Evolutionary conservation across 306 rosid genomes (phyloP).

Genomic region (Corylus heterophylla): DNA sequence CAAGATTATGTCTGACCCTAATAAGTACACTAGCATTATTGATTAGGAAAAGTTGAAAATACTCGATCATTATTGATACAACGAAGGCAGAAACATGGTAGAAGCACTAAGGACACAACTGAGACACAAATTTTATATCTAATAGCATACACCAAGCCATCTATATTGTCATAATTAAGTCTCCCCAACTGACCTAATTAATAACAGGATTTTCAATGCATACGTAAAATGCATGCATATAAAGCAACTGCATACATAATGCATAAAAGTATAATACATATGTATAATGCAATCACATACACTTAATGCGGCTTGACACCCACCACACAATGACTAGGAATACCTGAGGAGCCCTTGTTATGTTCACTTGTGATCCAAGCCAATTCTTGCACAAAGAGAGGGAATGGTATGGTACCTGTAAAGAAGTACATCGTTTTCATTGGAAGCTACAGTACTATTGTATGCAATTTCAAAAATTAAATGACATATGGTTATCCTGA

Average conservation of each 20-base stretch:
- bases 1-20: not conserved
- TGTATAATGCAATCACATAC: not conserved
- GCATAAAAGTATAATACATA: not conserved
- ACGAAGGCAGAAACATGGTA: not conserved
- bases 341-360: constrained; percentile 98
- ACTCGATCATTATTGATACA: not conserved
- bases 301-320: not conserved
- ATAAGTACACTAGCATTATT: not conserved
- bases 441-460: constrained; percentile 15
- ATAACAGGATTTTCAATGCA: constrained; percentile 6
- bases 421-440: constrained; percentile 24
- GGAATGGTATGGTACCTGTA: constrained; percentile 91
- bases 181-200: constrained; percentile 22
- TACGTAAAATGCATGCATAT: constrained; percentile 9
- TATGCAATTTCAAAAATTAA: constrained; percentile 26
- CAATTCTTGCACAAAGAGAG: constrained; percentile 96
- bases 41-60: not conserved
- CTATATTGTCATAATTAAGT: not conserved
- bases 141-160: not conserved
- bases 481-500: constrained; percentile 2
- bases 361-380: constrained; percentile 94
- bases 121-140: not conserved
- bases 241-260: not conserved
- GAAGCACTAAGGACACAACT: not conserved
- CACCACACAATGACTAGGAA: constrained; percentile 16